Base-by-base conservation (phyloP, 1,139 yeast species). In the Pichia sp. region DNA sequence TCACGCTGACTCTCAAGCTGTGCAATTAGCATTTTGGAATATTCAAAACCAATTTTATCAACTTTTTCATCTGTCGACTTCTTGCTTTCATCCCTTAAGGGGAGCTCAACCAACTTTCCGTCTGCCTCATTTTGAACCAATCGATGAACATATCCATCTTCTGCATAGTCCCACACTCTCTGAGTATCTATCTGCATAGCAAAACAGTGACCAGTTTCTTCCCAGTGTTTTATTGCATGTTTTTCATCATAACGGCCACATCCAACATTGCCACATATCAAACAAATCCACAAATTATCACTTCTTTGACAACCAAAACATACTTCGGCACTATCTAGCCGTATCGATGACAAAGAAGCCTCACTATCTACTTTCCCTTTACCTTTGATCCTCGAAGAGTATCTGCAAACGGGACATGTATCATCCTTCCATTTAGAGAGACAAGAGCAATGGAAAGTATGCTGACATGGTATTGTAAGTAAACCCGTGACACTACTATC, bases 91-190 rank as follows among this genome's bases (percentile, higher is more conserved):
- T 52, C 52, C 11, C 60, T 54, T 40, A 60, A 53, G 4, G 73
- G 73, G 39, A 85, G 67, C 58, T 86, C 95, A 4, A 86, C 94
- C 32, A 86, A 62, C 55, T 86, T 86, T 0, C 95, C 95, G 60
- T 86, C 95, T 0, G 82, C 71, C 57, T 86, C 92, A 62, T 86
- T 87, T 49, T 90, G 86, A 3, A 90, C 74, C 39, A 90, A 65
- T 43, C 97, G 67, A 64, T 90, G 97, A 5, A 90, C 97, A 61
- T 88, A 90, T 51, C 80, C 81, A 59, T 90, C 97, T 1, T 92
- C 92, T 0, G 92, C 90, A 61, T 90, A 90, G 61, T 90, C 97
- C 97, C 97, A 90, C 2, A 90, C 95, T 42, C 97, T 68, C 49
- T 90, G 94, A 0, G 95, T 78, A 23, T 71, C 68, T 39, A 85